phyloP scores from a whole-genome alignment of 345 rosid species.

The Eucalyptus pauciflora region DNA sequence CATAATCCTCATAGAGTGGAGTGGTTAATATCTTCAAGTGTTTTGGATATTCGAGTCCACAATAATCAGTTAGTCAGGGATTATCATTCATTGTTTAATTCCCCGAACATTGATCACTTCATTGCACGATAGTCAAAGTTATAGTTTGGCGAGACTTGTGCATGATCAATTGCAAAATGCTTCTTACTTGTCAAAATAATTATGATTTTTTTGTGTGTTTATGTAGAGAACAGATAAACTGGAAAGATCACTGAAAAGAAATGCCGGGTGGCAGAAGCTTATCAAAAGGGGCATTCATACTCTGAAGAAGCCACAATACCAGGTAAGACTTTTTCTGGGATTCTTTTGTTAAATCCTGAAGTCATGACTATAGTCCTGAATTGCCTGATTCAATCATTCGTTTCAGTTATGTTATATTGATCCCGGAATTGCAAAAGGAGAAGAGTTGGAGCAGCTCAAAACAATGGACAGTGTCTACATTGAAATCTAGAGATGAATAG shows the following conservation, averaged over 20 bases:
- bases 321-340: slow-evolving; percentile 21
- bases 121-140: background rate
- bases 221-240: slow-evolving; percentile 46
- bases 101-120: background rate
- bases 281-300: slow-evolving; percentile 73
- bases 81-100: background rate
- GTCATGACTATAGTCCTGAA: background rate
- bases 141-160: background rate
- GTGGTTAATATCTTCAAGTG: background rate
- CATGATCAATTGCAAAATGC: background rate
- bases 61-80: background rate
- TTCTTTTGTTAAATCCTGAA: background rate
- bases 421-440: slow-evolving; percentile 47
- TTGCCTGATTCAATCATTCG: background rate
- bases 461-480: slow-evolving; percentile 43
- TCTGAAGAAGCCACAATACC: slow-evolving; percentile 54
- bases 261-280: slow-evolving; percentile 53
- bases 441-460: slow-evolving; percentile 72
- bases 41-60: background rate
- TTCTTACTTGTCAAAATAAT: background rate
- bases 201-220: background rate
- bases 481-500: slow-evolving; percentile 19
- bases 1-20: background rate
- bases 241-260: slow-evolving; percentile 44
- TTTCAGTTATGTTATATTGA: slow-evolving; percentile 65